Conservation (phyloP, 73 alveolate genomes). For the Effrenium voratum region DNA sequence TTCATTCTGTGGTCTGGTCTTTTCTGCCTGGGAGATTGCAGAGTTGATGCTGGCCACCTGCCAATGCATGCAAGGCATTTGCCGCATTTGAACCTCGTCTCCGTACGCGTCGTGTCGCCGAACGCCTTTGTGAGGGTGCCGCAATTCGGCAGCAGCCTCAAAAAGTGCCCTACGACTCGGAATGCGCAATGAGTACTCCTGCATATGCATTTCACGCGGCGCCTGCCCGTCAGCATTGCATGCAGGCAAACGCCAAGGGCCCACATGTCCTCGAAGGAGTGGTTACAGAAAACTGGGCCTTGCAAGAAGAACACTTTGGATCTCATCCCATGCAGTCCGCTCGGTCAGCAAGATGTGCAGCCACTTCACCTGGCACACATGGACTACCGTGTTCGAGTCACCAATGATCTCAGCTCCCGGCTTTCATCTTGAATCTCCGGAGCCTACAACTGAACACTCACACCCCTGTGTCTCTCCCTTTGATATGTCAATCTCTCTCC, state of each 20-base stretch:
- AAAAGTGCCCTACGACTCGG: too few relatives aligned
- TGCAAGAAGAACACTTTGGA: neutral
- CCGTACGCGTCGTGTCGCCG: too few relatives aligned
- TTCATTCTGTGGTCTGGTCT: too few relatives aligned
- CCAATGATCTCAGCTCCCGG: neutral
- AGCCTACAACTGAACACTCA: conserved; percentile 41
- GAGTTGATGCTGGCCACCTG: too few relatives aligned
- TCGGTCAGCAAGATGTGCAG: conserved; percentile 83
- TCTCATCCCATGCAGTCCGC: conserved; percentile 37
- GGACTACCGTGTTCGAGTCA: neutral
- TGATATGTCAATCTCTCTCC: too few relatives aligned
- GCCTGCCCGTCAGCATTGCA: conserved; percentile 92
- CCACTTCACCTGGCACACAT: conserved; percentile 53
- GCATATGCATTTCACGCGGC: too few relatives aligned
- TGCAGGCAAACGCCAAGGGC: conserved; percentile 83
- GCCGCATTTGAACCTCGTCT: too few relatives aligned
- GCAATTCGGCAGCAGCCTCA: neutral
- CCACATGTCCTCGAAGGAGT: conserved; percentile 11
- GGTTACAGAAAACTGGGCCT: neutral
- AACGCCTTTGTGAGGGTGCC: conserved; percentile 45
- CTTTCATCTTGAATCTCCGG: conserved; percentile 73
- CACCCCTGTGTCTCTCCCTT: too few relatives aligned
- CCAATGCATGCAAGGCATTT: too few relatives aligned
- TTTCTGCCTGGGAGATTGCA: too few relatives aligned
- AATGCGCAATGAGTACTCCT: too few relatives aligned